Base-by-base conservation (phyloP, 2,329 filamentous ascomycete species). In the Pseudocercospora fijiensis region DNA sequence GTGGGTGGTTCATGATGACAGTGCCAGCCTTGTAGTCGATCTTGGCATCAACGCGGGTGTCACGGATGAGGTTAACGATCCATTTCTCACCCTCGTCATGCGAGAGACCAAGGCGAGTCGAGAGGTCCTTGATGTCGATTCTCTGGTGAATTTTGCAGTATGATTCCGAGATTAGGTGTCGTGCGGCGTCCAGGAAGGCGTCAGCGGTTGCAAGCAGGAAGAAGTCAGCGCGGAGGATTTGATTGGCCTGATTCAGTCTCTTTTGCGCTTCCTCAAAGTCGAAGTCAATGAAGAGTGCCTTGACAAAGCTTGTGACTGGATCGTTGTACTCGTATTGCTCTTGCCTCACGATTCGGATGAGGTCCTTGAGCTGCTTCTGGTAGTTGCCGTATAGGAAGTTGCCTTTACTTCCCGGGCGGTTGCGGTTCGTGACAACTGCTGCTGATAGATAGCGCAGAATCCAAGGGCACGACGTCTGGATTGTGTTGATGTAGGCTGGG, bases 91-190 rank as follows among this genome's bases (percentile, higher is more conserved):
- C 95, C 76, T 98, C 95, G 76, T 96, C 92, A 74, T 93, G 89
- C 77, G 90, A 92, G 69, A 99, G 85, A 70, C 94, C 95, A 65
- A 99, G 88, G 77, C 95, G 91, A 68, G 88, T 90, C 69, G 92
- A 96, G 64, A 99, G 86, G 74, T 98, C 95, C 80, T 86, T 88
- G 78, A 99, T 98, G 78, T 98, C 94, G 77, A 99, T 99, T 73
- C 94, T 87, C 77, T 96, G 92, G 80, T 98, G 96, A 78, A 99
- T 99, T 87, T 98, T 98, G 91, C 95, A 99, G 86, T 99, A 99
- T 78, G 88, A 92, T 84, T 99, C 95, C 60, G 94, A 98, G 78
- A 99, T 98, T 65, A 99, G 84, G 83, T 99, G 95, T 75, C 95
- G 86, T 43, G 95, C 95, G 56, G 92, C 89, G 76, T 98, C 94